Evolutionary conservation across 2,329 filamentous ascomycete genomes (phyloP), one percentile per base, ranked within the genome.

Genomic region (Juglanconis oblonga): DNA sequence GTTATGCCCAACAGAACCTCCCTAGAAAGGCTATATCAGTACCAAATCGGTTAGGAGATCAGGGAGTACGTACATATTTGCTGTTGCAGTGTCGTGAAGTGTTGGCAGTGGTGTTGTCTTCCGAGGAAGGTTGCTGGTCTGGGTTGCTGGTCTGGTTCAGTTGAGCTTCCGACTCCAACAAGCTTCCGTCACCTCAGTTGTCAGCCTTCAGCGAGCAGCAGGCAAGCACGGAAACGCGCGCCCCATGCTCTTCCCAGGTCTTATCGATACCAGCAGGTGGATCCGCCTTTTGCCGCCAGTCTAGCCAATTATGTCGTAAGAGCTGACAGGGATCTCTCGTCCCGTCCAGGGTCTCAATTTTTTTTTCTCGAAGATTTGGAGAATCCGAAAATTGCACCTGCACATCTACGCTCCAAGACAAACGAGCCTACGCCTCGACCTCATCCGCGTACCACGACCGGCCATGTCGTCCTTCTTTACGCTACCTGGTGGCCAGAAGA

Each of bases 1-100:
- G 94, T 97, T 77, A 99, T 97, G 72, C 95, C 95, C 69, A 99
- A 86, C 74, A 99, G 85, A 75, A 98, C 91, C 87, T 99, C 95
- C 95, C 93, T 98, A 63, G 33, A 53, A 52, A 38, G 24, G 47
- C 36, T 48, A 57, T 14, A 29, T 62, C 33, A 63, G 52, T 47
- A 40, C 2, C 7, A 17, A 4, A 11, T 24, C 6, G 51, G 10
- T n/a, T 11, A 13, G 1, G 32, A 9, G 2, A 11, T 11, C 29
- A 5, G 10, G 2, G 6, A n/a, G 8, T 29, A 57, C 62, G 63
- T 45, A 67, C 65, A 67, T 67, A n/a, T 58, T 64, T 64, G 52
- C 17, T 61, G 36, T 52, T 35, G 50, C 11, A 13, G 31, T 47
- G 47, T 48, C 9, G 29, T 50, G 29, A 14, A 45, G 31, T 51